A percentile compares a stretch with the other conserved stretches of the same genome.
Evolutionary conservation across 2,329 filamentous ascomycete genomes (phyloP).

Genomic region (Verticillium klebahnii): DNA sequence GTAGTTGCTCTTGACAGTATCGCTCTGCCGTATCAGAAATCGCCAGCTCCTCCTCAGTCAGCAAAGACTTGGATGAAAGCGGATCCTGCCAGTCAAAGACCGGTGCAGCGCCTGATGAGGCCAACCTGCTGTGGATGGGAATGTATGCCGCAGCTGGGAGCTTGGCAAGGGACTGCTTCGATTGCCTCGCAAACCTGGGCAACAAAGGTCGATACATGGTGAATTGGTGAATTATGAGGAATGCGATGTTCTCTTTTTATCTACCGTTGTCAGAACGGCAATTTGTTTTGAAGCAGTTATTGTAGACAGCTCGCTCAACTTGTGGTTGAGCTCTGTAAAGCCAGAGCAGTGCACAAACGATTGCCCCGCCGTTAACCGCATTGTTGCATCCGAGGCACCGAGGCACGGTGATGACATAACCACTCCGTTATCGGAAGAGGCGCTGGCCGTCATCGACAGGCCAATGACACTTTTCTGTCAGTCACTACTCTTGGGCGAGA

Average conservation of each 20-base stretch:
- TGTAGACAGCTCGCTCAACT: neutral
- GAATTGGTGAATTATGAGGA: neutral
- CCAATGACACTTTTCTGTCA: no score
- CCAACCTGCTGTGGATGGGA: conserved; percentile 24
- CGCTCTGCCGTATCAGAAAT: conserved; percentile 87
- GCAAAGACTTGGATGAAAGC: conserved; percentile 65
- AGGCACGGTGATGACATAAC: neutral
- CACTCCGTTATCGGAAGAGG: neutral
- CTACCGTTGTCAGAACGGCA: neutral
- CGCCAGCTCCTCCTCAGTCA: conserved; percentile 86
- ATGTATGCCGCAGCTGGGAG: neutral
- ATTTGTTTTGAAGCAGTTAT: neutral
- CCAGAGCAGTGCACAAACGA: neutral
- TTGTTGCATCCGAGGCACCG: neutral
- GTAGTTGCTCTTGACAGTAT: conserved; percentile 87
- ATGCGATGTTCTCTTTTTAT: neutral
- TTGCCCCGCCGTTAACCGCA: conserved; percentile 1
- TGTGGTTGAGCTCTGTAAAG: neutral
- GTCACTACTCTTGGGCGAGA: no score
- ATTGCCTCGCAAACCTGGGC: conserved; percentile 8
- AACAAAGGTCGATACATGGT: neutral
- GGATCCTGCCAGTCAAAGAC: conserved; percentile 91
- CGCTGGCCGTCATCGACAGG: no score
- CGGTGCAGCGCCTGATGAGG: conserved; percentile 25
- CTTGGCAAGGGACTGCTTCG: conserved; percentile 9